These are phyloP conservation scores for Mycena kentingensis DNA, from an alignment of 768 basidiomycete genomes.

Conservation along the genomic window DNA sequence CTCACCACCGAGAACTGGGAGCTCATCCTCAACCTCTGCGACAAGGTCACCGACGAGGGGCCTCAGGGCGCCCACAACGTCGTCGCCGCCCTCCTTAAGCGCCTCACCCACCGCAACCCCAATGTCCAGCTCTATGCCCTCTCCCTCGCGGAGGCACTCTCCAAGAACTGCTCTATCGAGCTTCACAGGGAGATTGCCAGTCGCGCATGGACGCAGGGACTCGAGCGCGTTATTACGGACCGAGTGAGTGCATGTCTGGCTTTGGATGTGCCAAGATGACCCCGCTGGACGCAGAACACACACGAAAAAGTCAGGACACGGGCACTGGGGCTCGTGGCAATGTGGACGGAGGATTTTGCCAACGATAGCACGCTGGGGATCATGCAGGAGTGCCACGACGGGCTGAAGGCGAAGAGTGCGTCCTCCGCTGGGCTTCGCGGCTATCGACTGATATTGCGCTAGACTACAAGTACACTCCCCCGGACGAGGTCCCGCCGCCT, in stretches of 20 bases:
- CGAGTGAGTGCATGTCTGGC: conserved; percentile 58
- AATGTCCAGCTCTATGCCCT: conserved; percentile 96
- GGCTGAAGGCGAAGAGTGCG: conserved; percentile 80
- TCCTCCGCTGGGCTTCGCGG: conserved; percentile 4
- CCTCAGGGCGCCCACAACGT: conserved; percentile 86
- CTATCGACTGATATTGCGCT: background rate
- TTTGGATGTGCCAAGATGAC: background rate
- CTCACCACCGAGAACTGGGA: conserved; percentile 96
- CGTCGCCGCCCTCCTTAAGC: conserved; percentile 82
- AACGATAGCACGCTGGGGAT: conserved; percentile 78
- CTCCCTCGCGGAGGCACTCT: conserved; percentile 82
- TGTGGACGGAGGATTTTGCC: conserved; percentile 87
- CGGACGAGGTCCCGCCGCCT: conserved; percentile 65
- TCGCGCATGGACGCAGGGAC: conserved; percentile 84
- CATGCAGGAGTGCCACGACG: conserved; percentile 88
- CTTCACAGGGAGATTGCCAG: conserved; percentile 87
- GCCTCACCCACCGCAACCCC: conserved; percentile 89
- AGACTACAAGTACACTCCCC: conserved; percentile 75
- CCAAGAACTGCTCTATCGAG: conserved; percentile 85
- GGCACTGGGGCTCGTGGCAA: conserved; percentile 67
- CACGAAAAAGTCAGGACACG: conserved; percentile 88
- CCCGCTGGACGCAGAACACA: conserved; percentile 59
- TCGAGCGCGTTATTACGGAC: conserved; percentile 88
- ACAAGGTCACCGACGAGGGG: conserved; percentile 92
- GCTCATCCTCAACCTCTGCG: conserved; percentile 89